These are phyloP conservation scores for Dactylella cylindrospora DNA, from an alignment of 2,329 filamentous ascomycete species.

Conservation along the genomic window DNA sequence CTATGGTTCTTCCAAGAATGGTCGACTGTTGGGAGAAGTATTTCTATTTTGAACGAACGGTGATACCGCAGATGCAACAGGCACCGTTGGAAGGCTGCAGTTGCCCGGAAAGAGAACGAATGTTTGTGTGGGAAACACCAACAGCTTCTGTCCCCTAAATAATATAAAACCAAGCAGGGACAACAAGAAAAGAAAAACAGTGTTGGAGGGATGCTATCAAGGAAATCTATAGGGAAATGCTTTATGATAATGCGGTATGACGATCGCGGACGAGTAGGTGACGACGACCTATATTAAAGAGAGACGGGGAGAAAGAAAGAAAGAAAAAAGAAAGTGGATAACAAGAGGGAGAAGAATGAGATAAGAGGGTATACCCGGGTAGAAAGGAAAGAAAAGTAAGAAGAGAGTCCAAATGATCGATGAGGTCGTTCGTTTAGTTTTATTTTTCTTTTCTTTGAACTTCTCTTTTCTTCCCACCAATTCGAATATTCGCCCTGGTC, in stretches of 20 bases:
- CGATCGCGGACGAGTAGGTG: constrained; percentile 5
- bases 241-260: constrained; percentile 4
- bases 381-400: neutral
- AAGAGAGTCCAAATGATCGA: neutral
- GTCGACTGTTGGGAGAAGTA: too few species aligned
- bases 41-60: too few species aligned
- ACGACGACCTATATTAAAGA: constrained; percentile 3
- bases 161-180: too few species aligned
- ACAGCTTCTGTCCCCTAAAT: too few species aligned
- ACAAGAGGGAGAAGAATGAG: constrained; percentile 4
- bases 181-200: neutral
- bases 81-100: too few species aligned
- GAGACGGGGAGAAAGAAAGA: constrained; percentile 4
- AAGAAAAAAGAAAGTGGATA: neutral
- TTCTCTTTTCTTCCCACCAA: neutral
- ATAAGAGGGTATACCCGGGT: constrained; percentile 1
- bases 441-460: constrained; percentile 18
- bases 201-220: neutral
- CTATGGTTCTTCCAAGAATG: too few species aligned
- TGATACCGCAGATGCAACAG: too few species aligned
- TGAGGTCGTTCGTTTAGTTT: constrained; percentile 2
- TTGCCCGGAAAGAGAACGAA: too few species aligned
- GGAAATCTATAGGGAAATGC: neutral
- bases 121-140: too few species aligned
- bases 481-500: neutral